These are phyloP conservation scores for Starmerella bombi DNA, from an alignment of 805 yeast genomes.

Conservation along the genomic window DNA sequence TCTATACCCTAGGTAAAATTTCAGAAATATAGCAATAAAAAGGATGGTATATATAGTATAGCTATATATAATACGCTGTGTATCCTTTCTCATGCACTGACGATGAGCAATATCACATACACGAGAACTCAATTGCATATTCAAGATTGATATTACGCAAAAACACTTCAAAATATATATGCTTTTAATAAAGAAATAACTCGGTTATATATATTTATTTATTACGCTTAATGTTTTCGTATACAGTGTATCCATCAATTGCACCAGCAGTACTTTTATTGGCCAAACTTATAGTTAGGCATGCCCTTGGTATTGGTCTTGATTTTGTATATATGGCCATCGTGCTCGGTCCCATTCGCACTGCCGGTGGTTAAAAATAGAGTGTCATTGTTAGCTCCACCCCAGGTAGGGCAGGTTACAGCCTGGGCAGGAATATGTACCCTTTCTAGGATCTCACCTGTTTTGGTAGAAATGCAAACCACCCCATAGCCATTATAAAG, in stretches of 20 bases:
- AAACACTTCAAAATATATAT: too few relatives aligned
- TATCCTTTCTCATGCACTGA: too few relatives aligned
- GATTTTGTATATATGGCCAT: slow-evolving; percentile 27
- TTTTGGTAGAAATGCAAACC: slow-evolving; percentile 19
- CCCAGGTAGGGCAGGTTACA: slow-evolving; percentile 30
- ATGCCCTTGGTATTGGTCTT: slow-evolving; percentile 23
- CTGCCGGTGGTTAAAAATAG: slow-evolving; percentile 25
- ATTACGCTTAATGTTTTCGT: too few relatives aligned
- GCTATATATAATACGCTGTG: too few relatives aligned
- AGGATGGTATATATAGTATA: too few relatives aligned
- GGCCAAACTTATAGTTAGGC: slow-evolving; percentile 25
- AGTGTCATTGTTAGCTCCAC: slow-evolving; percentile 25
- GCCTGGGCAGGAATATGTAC: slow-evolving; percentile 20
- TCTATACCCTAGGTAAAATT: too few relatives aligned
- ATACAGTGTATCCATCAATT: too few relatives aligned
- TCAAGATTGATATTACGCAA: background rate
- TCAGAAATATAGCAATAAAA: too few relatives aligned
- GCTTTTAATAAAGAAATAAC: too few relatives aligned
- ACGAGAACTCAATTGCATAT: too few relatives aligned
- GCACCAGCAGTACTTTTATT: slow-evolving; percentile 14
- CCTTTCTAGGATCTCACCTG: slow-evolving; percentile 23
- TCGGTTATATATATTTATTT: too few relatives aligned
- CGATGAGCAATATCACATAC: too few relatives aligned
- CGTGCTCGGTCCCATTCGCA: slow-evolving; percentile 20
- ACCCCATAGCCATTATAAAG: slow-evolving; percentile 22